Conservation (phyloP, 2,329 filamentous ascomycete genomes). For the Dactylellina leptospora region DNA sequence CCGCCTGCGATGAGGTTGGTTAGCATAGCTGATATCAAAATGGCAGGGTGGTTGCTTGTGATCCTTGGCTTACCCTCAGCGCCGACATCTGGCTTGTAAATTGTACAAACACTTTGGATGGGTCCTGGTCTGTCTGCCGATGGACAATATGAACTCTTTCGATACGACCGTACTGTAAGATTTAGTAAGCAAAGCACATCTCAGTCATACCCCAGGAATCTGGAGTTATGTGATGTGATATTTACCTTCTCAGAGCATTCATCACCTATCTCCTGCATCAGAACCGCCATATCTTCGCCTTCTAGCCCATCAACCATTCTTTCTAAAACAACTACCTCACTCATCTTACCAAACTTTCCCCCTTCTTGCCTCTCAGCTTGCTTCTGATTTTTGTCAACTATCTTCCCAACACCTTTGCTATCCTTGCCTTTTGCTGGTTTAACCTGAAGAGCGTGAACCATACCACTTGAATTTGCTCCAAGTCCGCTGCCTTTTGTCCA, state of each 20-base stretch:
- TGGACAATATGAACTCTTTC: slow-evolving; percentile 59
- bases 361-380: slow-evolving; percentile 58
- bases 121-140: slow-evolving; percentile 56
- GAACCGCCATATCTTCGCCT: slow-evolving; percentile 66
- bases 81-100: slow-evolving; percentile 88
- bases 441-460: slow-evolving; percentile 81
- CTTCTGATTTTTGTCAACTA: slow-evolving; percentile 77
- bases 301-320: slow-evolving; percentile 85
- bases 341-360: slow-evolving; percentile 76
- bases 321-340: slow-evolving; percentile 79
- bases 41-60: too few relatives aligned
- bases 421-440: slow-evolving; percentile 88
- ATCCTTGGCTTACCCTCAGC: slow-evolving; percentile 77
- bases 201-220: too few relatives aligned
- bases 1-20: too few relatives aligned
- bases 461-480: slow-evolving; percentile 81
- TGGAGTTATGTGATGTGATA: too few relatives aligned
- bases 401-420: slow-evolving; percentile 76
- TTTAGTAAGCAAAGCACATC: slow-evolving; percentile 19
- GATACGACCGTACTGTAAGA: slow-evolving; percentile 28
- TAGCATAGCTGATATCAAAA: too few relatives aligned
- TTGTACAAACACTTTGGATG: slow-evolving; percentile 83
- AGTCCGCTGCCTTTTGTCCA: slow-evolving; percentile 89
- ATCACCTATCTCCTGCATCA: slow-evolving; percentile 95
- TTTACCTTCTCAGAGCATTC: slow-evolving; percentile 78